Evolutionary conservation across 2,329 filamentous ascomycete species (phyloP).

Genomic region (Harringtonia aguacate): DNA sequence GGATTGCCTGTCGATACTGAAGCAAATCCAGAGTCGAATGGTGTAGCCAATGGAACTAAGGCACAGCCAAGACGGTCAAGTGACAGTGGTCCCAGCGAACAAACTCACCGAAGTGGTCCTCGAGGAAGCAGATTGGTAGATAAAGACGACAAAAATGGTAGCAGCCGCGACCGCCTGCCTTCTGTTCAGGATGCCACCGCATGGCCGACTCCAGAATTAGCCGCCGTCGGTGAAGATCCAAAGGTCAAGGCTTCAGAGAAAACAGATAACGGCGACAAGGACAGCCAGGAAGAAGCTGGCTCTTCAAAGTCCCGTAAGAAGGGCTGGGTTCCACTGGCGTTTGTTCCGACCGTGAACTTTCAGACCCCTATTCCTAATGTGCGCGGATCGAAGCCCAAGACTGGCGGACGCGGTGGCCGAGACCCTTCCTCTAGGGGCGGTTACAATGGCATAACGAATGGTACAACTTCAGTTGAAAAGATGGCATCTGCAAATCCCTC

Average conservation of each 20-base stretch:
- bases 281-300: constrained; percentile 44
- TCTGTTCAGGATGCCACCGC: constrained; percentile 65
- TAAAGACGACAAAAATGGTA: constrained; percentile 25
- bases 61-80: constrained; percentile 27
- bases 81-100: constrained; percentile 26
- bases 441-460: constrained; percentile 11
- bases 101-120: constrained; percentile 25
- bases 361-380: constrained; percentile 62
- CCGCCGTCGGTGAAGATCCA: constrained; percentile 56
- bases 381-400: constrained; percentile 38
- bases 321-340: constrained; percentile 75
- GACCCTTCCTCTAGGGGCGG: constrained; percentile 20
- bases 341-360: constrained; percentile 77
- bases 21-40: constrained; percentile 17
- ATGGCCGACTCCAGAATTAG: constrained; percentile 86
- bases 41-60: constrained; percentile 29
- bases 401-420: constrained; percentile 34
- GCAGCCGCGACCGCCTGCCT: constrained; percentile 31
- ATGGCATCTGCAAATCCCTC: constrained; percentile 5
- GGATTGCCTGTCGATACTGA: not conserved
- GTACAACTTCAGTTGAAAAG: constrained; percentile 14
- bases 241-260: constrained; percentile 60
- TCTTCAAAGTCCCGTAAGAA: constrained; percentile 49
- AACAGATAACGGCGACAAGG: constrained; percentile 51
- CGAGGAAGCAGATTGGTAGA: constrained; percentile 35